Conservation (phyloP, 164 flowering plant genomes). For the Tetracentron sinense region DNA sequence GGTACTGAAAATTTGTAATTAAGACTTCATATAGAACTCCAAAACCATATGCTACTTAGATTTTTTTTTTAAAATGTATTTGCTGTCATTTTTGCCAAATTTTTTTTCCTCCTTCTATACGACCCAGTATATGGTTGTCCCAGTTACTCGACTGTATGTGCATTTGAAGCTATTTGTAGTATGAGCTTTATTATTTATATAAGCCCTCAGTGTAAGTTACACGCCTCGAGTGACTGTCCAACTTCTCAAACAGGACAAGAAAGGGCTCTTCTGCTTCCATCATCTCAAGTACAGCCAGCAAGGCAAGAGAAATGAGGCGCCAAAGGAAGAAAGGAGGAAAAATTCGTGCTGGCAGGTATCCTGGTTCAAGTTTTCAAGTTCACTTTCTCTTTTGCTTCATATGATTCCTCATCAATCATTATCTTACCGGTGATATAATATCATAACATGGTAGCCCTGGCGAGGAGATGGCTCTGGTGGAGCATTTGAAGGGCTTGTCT, state of each 20-base stretch:
- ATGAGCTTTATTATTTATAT: too few relatives aligned
- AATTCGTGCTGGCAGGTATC: conserved; percentile 96
- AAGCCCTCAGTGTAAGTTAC: too few relatives aligned
- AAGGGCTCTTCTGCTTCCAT: conserved; percentile 60
- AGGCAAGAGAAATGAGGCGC: conserved; percentile 58
- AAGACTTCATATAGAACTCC: too few relatives aligned
- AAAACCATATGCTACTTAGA: too few relatives aligned
- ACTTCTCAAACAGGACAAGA: conserved; percentile 48
- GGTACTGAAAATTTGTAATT: too few relatives aligned
- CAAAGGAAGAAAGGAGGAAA: conserved; percentile 68
- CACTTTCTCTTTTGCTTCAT: not conserved
- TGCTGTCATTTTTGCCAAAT: too few relatives aligned
- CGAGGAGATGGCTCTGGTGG: conserved; percentile 89
- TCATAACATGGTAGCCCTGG: conserved; percentile 55
- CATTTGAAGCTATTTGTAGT: too few relatives aligned
- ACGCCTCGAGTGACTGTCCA: too few relatives aligned
- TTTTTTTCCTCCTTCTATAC: too few relatives aligned
- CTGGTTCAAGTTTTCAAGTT: not conserved
- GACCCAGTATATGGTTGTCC: too few relatives aligned
- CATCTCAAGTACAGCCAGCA: conserved; percentile 54
- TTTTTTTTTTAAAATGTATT: too few relatives aligned
- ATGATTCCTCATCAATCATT: not conserved
- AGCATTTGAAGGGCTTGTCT: conserved; percentile 87
- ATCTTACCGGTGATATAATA: conserved; percentile 11
- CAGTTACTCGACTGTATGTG: too few relatives aligned